A percentile compares a stretch with the other conserved stretches of the same genome.
Conservation (phyloP, 441 rosid species). For the Omphalea diandra region DNA sequence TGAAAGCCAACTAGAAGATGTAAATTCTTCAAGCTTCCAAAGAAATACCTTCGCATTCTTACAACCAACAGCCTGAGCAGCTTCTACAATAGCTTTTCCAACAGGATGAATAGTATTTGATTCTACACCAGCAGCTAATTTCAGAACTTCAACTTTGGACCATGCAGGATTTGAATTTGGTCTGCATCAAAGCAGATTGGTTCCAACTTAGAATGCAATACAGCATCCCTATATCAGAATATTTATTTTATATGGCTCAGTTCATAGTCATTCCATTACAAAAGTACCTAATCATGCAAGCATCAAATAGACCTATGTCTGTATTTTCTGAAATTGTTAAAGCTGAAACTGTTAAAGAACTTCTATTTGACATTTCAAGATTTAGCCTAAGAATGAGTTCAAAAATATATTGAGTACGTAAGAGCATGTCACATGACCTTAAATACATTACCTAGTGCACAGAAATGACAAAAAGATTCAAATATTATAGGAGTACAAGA, state of each 20-base stretch:
- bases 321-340: background rate
- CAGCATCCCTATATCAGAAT: conserved; percentile 1
- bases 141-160: conserved; percentile 77
- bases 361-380: background rate
- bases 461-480: background rate
- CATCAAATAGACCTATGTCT: background rate
- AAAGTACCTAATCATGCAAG: background rate
- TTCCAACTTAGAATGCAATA: conserved; percentile 17
- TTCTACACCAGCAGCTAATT: conserved; percentile 91
- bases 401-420: background rate
- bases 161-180: conserved; percentile 31
- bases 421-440: background rate
- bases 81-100: conserved; percentile 91
- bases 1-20: conserved; percentile 8
- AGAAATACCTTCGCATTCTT: conserved; percentile 52
- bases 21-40: background rate
- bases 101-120: conserved; percentile 90
- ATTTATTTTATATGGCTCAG: background rate
- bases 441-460: background rate
- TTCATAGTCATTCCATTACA: background rate
- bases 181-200: conserved; percentile 44
- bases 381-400: background rate
- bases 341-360: background rate
- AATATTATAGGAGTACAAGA: too few species aligned
- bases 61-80: conserved; percentile 57